phyloP scores from a whole-genome alignment of 2,329 filamentous ascomycete species.

The Venturia oleaginea region DNA sequence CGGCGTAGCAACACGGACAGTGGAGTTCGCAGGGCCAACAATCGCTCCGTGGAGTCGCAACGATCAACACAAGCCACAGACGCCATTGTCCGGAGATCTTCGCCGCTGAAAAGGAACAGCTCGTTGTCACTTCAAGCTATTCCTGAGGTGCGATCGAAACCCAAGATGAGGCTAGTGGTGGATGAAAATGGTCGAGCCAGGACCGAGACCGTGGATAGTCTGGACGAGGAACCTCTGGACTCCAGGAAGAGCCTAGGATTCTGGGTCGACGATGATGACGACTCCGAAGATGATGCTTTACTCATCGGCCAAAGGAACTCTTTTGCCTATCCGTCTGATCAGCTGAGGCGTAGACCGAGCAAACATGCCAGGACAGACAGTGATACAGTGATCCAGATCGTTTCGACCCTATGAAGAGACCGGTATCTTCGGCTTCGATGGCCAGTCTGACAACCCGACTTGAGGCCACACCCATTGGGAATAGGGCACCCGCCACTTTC shows the following conservation, averaged over 20 bases:
- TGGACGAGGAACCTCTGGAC: neutral
- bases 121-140: slow-evolving; percentile 35
- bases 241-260: neutral
- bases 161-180: slow-evolving; percentile 36
- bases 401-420: slow-evolving; percentile 26
- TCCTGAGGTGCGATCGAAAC: slow-evolving; percentile 30
- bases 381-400: slow-evolving; percentile 23
- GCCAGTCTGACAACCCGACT: slow-evolving; percentile 26
- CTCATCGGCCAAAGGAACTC: slow-evolving; percentile 28
- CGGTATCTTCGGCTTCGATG: slow-evolving; percentile 23
- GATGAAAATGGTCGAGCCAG: slow-evolving; percentile 39
- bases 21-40: slow-evolving; percentile 26
- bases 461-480: slow-evolving; percentile 15
- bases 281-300: slow-evolving; percentile 24
- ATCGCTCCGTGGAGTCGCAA: slow-evolving; percentile 24
- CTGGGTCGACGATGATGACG: slow-evolving; percentile 22
- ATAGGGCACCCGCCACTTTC: neutral
- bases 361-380: slow-evolving; percentile 29
- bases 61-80: slow-evolving; percentile 18
- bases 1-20: slow-evolving; percentile 40
- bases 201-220: slow-evolving; percentile 31
- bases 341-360: slow-evolving; percentile 23
- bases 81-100: slow-evolving; percentile 34
- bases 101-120: slow-evolving; percentile 38
- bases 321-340: slow-evolving; percentile 23